Base-by-base conservation (phyloP, 306 rosid species). In the Malus sieversii region DNA sequence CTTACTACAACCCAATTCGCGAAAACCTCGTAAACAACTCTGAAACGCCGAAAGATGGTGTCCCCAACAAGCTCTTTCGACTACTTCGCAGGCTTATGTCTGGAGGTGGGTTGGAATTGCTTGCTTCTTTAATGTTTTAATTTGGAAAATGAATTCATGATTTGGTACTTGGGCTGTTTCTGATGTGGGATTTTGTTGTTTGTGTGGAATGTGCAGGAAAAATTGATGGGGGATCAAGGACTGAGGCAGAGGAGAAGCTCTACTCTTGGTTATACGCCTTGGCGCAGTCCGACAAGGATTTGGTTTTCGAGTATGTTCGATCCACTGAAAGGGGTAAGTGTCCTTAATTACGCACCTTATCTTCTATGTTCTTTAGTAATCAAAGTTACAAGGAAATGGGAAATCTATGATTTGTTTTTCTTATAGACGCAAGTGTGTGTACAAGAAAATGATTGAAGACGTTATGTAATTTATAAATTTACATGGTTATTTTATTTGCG, bases 241-340 rank as follows among this genome's bases (percentile, higher is more conserved):
- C 86, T 0, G 87, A 90, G 81, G 96, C 84, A 77, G 97, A 92
- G 82, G 92, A 92, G 77, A 90, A 79, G 76, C 89, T 92, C 2
- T 85, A 77, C 73, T 84, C 92, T 66, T 92, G 97, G 97, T 53
- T 92, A 70, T 90, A 92, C 68, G 66, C 93, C 27, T 80, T 92
- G 90, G 93, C 97, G 11, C 90, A 72, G 38, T 82, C 97, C 20
- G 81, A 90, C 2, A 90, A 82, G 78, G 53, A 90, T 68, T 20
- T 92, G 87, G 93, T 68, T 78, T 92, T 80, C 44, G 97, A 92
- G 80, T 92, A 92, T 60, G 97, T 92, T 83, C 84, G 71, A 38
- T 92, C 97, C 82, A 92, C 97, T 1, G 97, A 92, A 81, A 87
- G 96, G 82, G 97, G 97, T 81, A 59, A 82, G 85, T 72, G 8